Percentiles rank a stretch among this genome's conserved stretches.
Conservation (phyloP, 345 rosid species). For the Pugionium cornutum region DNA sequence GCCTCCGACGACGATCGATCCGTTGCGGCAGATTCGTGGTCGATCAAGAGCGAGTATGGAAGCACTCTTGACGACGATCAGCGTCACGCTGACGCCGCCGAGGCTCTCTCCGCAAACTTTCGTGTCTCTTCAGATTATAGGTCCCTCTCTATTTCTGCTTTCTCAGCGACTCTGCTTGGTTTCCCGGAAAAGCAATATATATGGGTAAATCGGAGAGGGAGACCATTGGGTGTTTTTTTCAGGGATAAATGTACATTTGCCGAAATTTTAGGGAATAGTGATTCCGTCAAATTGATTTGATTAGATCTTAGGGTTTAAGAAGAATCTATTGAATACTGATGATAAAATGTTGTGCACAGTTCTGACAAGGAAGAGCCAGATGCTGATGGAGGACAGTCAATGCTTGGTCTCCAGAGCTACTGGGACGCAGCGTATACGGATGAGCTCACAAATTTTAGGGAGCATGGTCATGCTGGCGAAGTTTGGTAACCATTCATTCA, state of each 20-base stretch:
- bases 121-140: conserved; percentile 80
- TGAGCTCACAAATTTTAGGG: conserved; percentile 81
- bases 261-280: no score
- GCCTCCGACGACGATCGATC: conserved; percentile 98
- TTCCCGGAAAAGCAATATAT: neutral
- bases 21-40: conserved; percentile 98
- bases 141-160: conserved; percentile 35
- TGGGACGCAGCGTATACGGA: conserved; percentile 95
- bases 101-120: conserved; percentile 75
- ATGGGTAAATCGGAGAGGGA: no score
- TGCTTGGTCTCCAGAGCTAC: conserved; percentile 92
- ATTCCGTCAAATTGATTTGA: no score
- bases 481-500: conserved; percentile 56
- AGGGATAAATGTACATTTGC: no score
- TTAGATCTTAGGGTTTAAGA: no score
- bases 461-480: conserved; percentile 95
- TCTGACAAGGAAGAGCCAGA: conserved; percentile 93
- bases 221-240: no score
- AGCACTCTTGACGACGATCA: conserved; percentile 98
- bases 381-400: conserved; percentile 72
- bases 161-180: neutral
- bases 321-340: no score
- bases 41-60: conserved; percentile 95
- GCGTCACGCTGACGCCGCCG: conserved; percentile 95
- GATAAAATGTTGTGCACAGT: conserved; percentile 43